Conservation (phyloP, 2,329 filamentous ascomycete species). For the Diatrype stigma region DNA sequence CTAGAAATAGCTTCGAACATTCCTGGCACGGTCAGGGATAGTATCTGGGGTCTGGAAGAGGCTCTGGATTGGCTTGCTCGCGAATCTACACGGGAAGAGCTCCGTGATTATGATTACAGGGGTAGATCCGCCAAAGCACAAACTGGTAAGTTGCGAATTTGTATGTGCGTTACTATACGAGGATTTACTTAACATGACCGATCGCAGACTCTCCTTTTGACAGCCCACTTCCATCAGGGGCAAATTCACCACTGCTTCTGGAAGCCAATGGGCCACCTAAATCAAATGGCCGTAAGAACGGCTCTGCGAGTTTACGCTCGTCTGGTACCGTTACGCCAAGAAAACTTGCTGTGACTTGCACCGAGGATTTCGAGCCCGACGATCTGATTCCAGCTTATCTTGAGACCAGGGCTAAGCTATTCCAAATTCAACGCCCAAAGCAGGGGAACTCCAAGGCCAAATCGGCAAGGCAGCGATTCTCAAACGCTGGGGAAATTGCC, state of each 20-base stretch:
- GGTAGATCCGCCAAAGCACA: conserved; percentile 34
- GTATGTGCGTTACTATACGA: neutral
- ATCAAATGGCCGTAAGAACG: conserved; percentile 31
- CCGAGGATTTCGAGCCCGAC: conserved; percentile 71
- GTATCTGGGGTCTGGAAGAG: conserved; percentile 82
- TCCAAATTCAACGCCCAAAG: conserved; percentile 53
- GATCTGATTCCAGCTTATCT: conserved; percentile 73
- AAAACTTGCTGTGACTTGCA: conserved; percentile 47
- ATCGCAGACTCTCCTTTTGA: conserved; percentile 43
- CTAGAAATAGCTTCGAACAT: conserved; percentile 64
- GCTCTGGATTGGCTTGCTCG: conserved; percentile 86
- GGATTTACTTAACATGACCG: neutral
- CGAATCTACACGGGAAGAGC: conserved; percentile 63
- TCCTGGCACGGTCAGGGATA: conserved; percentile 53
- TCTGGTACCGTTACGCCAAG: conserved; percentile 31
- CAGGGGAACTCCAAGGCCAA: conserved; percentile 41
- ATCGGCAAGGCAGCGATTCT: conserved; percentile 12
- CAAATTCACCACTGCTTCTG: conserved; percentile 43
- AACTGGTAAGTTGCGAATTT: conserved; percentile 19
- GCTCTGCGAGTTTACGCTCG: conserved; percentile 23
- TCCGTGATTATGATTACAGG: conserved; percentile 65
- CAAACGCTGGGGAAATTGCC: conserved; percentile 13
- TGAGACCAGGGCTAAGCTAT: conserved; percentile 66
- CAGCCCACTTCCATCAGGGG: conserved; percentile 46
- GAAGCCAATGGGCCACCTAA: conserved; percentile 30